Percentiles rank a stretch among this genome's conserved stretches.
Conservation (phyloP, 495 filamentous ascomycete species). For the Jackrogersella multiformis region DNA sequence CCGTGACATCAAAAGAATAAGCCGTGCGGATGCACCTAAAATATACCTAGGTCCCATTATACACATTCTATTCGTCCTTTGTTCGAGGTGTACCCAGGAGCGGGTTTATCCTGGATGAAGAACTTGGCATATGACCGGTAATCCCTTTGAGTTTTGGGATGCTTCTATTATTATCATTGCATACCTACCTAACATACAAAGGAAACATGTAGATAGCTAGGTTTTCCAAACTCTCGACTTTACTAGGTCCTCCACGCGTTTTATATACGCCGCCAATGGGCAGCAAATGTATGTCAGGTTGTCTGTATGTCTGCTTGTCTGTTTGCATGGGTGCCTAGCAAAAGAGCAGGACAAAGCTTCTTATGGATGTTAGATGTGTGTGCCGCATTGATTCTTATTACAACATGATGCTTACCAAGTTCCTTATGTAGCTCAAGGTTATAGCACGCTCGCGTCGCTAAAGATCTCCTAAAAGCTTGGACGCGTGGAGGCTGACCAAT, state of each 20-base stretch:
- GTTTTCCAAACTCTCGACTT: constrained; percentile 5
- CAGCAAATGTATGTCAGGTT: background rate
- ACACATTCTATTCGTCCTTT: background rate
- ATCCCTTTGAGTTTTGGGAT: background rate
- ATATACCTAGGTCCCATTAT: too few species aligned
- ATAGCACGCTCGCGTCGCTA: too few species aligned
- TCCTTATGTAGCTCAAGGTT: constrained; percentile 16
- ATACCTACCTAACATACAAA: too few species aligned
- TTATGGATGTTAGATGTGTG: background rate
- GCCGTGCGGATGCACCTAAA: background rate
- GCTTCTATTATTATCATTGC: background rate
- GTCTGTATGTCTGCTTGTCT: too few species aligned
- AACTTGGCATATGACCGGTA: constrained; percentile 1
- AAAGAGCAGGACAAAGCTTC: background rate
- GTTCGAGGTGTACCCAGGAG: constrained; percentile 1
- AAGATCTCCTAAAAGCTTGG: constrained; percentile 13
- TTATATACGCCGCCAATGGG: background rate
- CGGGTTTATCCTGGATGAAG: background rate
- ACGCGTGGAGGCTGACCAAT: constrained; percentile 35
- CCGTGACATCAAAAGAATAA: constrained; percentile 3
- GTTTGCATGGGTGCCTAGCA: too few species aligned
- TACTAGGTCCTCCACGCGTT: constrained; percentile 2
- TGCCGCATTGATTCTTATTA: constrained; percentile 22
- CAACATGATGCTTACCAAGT: background rate
- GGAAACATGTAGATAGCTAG: background rate